Evolutionary conservation across 192 early-diverging fungal genomes (phyloP).

Genomic region (Coemansia reversa): DNA sequence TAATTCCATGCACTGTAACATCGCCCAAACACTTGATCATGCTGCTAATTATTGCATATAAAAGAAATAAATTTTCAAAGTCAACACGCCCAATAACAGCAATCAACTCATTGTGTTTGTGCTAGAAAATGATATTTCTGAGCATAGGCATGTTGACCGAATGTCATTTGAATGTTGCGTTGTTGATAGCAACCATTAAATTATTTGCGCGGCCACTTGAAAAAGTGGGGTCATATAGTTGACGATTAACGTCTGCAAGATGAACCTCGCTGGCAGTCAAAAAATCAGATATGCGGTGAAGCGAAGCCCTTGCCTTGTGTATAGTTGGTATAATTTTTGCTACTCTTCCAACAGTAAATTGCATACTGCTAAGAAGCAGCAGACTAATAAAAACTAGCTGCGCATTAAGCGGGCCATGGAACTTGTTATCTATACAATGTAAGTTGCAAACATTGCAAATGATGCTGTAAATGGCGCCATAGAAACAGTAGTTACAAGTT

Average conservation of each 20-base stretch:
- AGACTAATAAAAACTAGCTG: slow-evolving; percentile 83
- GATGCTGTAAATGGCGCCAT: slow-evolving; percentile 65
- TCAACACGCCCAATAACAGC: slow-evolving; percentile 65
- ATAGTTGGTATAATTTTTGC: slow-evolving; percentile 71
- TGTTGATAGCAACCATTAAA: slow-evolving; percentile 14
- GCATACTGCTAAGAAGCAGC: slow-evolving; percentile 86
- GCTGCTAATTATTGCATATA: slow-evolving; percentile 61
- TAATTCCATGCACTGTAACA: slow-evolving; percentile 22
- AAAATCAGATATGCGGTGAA: slow-evolving; percentile 75
- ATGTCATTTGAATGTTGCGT: slow-evolving; percentile 57
- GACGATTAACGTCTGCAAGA: slow-evolving; percentile 54
- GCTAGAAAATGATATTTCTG: slow-evolving; percentile 36
- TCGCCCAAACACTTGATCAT: slow-evolving; percentile 44
- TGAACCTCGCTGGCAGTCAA: slow-evolving; percentile 74
- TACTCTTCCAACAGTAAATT: slow-evolving; percentile 78
- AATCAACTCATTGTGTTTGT: slow-evolving; percentile 50
- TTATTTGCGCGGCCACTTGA: slow-evolving; percentile 4
- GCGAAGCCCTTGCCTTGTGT: slow-evolving; percentile 76
- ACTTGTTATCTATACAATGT: slow-evolving; percentile 60
- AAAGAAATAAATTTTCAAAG: slow-evolving; percentile 62
- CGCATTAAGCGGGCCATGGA: slow-evolving; percentile 57
- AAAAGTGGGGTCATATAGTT: slow-evolving; percentile 13
- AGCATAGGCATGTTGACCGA: slow-evolving; percentile 23
- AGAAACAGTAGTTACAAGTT: slow-evolving; percentile 48
- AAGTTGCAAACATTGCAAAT: slow-evolving; percentile 78